Evolutionary conservation across 2,329 filamentous ascomycete genomes (phyloP), one percentile per base, ranked within the genome.

Genomic region (Madurella mycetomatis): DNA sequence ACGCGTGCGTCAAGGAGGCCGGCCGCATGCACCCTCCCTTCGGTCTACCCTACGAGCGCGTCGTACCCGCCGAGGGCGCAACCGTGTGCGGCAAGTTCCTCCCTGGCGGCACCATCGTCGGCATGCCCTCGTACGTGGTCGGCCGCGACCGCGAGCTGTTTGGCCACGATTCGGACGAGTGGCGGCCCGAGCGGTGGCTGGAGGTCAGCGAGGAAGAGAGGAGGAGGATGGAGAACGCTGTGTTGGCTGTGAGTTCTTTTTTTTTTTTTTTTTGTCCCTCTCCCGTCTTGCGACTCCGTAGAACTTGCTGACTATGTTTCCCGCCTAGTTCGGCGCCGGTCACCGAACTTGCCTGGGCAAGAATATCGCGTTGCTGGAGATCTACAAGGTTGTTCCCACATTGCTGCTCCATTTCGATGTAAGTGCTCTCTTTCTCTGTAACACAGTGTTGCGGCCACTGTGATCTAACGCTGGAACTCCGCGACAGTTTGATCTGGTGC

Each of bases 1-100:
- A 85, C 61, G 84, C 84, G 1, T 79, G 79, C 31, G 75, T 87
- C 58, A 84, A 86, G 58, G 85, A 88, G 64, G 76, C 80, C 0
- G 81, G 85, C 66, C 78, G 85, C 9, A 59, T 86, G 31, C 83
- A 86, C 64, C 83, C 85, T 0, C 79, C 82, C 0, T 75, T 80
- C 0, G 83, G 81, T 0, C 67, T 85, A 1, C 76, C 78, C 1
- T 70, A 87, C 7, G 83, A 86, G 62, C 78, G 85, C 41, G 69
- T 85, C 9, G 80, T 83, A 0, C 84, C 84, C 0, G 66, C 72
- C 0, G 70, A 76, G 30, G 81, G 81, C 4, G 73, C 76, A 45
- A 72, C 75, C 12, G 74, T 84, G 19, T 71, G 74, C 9, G 80
- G 78, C 1, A 61, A 73, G 13, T 74, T 72, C 48, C 70, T 86